A percentile compares a stretch with the other conserved stretches of the same genome.
Evolutionary conservation across 305 asterid species (phyloP).

Genomic region (Coffea humblotiana): DNA sequence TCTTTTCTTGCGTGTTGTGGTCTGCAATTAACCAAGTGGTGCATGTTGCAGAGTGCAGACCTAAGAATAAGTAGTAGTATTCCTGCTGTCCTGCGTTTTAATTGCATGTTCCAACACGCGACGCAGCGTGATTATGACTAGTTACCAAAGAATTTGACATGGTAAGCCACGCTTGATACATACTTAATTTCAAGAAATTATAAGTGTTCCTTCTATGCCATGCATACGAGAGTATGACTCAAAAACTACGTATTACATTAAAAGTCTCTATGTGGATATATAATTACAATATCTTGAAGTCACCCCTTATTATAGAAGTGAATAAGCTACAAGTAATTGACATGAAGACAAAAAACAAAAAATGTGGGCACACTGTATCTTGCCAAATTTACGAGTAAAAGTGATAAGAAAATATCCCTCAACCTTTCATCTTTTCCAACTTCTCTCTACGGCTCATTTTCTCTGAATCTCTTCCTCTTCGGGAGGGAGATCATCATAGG

Average conservation of each 20-base stretch:
- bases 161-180: background rate
- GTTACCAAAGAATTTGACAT: background rate
- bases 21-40: background rate
- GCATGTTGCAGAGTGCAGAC: background rate
- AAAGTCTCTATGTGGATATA: too few species aligned
- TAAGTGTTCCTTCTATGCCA: background rate
- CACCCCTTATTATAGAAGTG: background rate
- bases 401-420: background rate
- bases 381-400: background rate
- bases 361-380: too few species aligned
- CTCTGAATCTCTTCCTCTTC: too few species aligned
- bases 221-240: background rate
- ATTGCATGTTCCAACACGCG: conserved; percentile 14
- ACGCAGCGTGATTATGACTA: conserved; percentile 3
- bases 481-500: too few species aligned
- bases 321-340: background rate
- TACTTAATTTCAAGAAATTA: background rate
- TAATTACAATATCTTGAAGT: background rate
- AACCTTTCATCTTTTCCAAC: too few species aligned
- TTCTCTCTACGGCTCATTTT: too few species aligned
- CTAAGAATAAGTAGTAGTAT: background rate
- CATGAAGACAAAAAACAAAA: background rate
- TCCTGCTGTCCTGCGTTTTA: background rate
- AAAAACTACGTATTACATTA: background rate
- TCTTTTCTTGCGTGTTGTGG: background rate